Conservation (phyloP, 805 yeast species). For the Cyberlindnera bimundalis region DNA sequence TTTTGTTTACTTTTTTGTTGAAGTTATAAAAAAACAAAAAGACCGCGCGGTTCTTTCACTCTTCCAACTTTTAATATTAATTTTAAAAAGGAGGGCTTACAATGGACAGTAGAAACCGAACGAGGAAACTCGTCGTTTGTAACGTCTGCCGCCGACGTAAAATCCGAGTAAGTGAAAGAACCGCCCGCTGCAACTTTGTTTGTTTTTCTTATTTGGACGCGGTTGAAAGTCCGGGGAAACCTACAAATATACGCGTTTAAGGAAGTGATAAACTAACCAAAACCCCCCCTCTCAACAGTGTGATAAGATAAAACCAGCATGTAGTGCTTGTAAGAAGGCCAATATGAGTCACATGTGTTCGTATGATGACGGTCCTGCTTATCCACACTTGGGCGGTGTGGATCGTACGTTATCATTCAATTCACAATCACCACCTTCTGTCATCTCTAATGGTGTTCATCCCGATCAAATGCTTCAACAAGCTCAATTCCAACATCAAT, state of each 20-base stretch:
- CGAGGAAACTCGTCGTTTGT: constrained; percentile 30
- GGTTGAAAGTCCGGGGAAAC: constrained; percentile 4
- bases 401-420: too few species aligned
- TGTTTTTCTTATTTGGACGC: too few species aligned
- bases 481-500: constrained; percentile 19
- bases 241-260: too few species aligned
- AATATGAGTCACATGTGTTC: constrained; percentile 25
- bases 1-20: neutral
- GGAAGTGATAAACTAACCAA: neutral
- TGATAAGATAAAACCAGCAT: constrained; percentile 28
- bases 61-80: too few species aligned
- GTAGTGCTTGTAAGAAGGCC: constrained; percentile 26
- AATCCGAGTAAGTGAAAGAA: constrained; percentile 24
- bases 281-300: constrained; percentile 20
- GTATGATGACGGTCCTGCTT: constrained; percentile 22
- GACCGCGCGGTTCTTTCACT: too few species aligned
- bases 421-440: too few species aligned
- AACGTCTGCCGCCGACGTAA: constrained; percentile 29
- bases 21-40: too few species aligned
- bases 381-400: neutral
- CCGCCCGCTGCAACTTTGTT: constrained; percentile 3
- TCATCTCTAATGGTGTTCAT: too few species aligned
- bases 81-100: too few species aligned
- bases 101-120: constrained; percentile 15
- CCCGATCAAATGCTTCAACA: constrained; percentile 10